Base-by-base conservation (phyloP, 2,329 filamentous ascomycete species). In the Hirsutella thompsonii region DNA sequence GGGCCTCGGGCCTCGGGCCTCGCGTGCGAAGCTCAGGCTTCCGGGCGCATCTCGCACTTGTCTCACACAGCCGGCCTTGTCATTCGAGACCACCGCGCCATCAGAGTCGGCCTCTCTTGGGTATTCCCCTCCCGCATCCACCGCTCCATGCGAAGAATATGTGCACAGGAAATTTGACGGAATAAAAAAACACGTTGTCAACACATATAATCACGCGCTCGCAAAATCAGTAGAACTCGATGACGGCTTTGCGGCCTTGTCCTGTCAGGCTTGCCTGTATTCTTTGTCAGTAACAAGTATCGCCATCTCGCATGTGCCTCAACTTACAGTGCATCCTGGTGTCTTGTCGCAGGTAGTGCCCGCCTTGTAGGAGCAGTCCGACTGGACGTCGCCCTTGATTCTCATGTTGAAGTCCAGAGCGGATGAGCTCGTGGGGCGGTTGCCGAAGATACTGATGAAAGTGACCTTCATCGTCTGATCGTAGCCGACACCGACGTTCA, bases 371-470 rank as follows among this genome's bases (percentile, higher is more conserved):
- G 71, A 76, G 74, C 86, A 94, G 38, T 61, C 52, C 38, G 53
- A 56, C 48, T 56, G 65, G 42, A 68, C 61, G 46, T 85, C 81
- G 42, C 86, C 88, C 35, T 56, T 67, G 50, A 95, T 82, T 53
- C 80, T 74, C 55, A 95, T 77, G 57, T 82, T 83, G 67, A 83
- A 94, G 60, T 88, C 72, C 32, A 94, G 79, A 46, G 67, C 62
- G 23, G 23, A 26, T 6, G 23, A 26, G 52, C 77, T 86, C 42
- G 84, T 93, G 5, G 88, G 87, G 46, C 64, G 55, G 69, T 96
- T 95, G 58, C 80, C 79, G 72, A 90, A 87, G 60, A 95, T 76
- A 38, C 85, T 87, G 45, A 94, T 66, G 69, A 77, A 96, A 34
- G 82, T 92, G 47, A 63, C 66, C 55, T 82, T 79, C 52, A 63